These are phyloP conservation scores for Penicillium sp. DNA, from an alignment of 2,329 filamentous ascomycete genomes.

Conservation along the genomic window DNA sequence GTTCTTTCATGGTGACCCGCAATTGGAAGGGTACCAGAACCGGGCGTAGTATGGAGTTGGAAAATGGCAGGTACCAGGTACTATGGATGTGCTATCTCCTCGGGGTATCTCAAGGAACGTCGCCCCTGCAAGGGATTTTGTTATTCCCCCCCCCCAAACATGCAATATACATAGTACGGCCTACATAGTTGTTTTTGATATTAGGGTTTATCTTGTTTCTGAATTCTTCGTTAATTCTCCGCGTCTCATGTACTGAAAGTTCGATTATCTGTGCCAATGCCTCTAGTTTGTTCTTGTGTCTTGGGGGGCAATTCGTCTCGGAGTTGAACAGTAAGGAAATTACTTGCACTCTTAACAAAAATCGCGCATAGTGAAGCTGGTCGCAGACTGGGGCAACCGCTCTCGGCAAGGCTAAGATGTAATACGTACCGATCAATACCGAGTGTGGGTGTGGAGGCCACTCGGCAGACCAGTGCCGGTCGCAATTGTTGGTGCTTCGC, in stretches of 20 bases:
- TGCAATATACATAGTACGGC: neutral
- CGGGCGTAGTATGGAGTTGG: neutral
- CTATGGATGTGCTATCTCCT: constrained; percentile 1
- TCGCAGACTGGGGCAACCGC: constrained; percentile 13
- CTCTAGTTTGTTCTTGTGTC: neutral
- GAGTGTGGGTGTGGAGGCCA: constrained; percentile 2
- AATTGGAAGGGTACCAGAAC: neutral
- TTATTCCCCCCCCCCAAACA: neutral
- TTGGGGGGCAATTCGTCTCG: neutral
- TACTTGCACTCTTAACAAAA: constrained; percentile 9
- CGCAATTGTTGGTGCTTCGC: neutral
- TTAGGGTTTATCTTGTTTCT: neutral
- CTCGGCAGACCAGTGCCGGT: constrained; percentile 25
- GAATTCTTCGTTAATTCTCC: neutral
- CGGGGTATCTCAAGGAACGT: constrained; percentile 17
- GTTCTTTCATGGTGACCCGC: neutral
- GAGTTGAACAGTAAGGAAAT: neutral
- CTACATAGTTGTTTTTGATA: neutral
- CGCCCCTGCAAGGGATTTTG: constrained; percentile 18
- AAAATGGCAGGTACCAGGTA: constrained; percentile 3
- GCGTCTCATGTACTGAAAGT: neutral
- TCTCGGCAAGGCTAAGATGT: constrained; percentile 15
- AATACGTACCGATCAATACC: constrained; percentile 10
- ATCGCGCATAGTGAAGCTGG: constrained; percentile 29
- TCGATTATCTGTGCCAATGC: neutral